A percentile compares a stretch with the other conserved stretches of the same genome.
Evolutionary conservation across 1,284 basidiomycete genomes (phyloP).

Genomic region (Leccinum fuscescens): DNA sequence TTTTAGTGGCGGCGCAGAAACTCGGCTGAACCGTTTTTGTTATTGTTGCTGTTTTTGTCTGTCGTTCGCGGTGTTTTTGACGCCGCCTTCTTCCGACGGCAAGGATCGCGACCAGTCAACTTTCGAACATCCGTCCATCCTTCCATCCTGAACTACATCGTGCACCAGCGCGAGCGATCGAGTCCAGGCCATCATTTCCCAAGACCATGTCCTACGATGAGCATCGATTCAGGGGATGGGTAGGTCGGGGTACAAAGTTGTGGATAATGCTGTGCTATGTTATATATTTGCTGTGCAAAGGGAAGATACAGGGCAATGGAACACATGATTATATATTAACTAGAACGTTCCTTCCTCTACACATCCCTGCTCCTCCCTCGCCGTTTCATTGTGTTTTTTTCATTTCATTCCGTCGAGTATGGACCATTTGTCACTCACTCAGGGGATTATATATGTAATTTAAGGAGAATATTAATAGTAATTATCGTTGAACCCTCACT

Average conservation of each 20-base stretch:
- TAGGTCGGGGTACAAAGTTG: background rate
- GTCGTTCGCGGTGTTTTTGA: background rate
- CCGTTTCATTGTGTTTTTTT: background rate
- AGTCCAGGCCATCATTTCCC: constrained; percentile 5
- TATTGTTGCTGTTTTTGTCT: constrained; percentile 10
- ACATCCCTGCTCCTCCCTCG: background rate
- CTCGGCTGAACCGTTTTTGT: constrained; percentile 25
- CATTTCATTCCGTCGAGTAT: constrained; percentile 26
- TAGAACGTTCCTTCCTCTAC: background rate
- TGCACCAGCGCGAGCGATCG: background rate
- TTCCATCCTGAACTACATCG: background rate
- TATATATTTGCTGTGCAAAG: constrained; percentile 9
- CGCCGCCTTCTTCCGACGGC: constrained; percentile 20
- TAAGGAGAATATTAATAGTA: constrained; percentile 4
- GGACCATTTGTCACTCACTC: constrained; percentile 27
- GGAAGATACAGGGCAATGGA: constrained; percentile 14
- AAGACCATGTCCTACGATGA: constrained; percentile 6
- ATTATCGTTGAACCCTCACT: background rate
- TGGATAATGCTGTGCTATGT: constrained; percentile 4
- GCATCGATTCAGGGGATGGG: constrained; percentile 12
- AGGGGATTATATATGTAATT: constrained; percentile 27
- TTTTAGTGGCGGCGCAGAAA: constrained; percentile 25
- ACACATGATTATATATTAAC: constrained; percentile 10
- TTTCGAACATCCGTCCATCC: background rate
- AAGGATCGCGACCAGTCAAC: constrained; percentile 5